Evolutionary conservation across 164 flowering plant genomes (phyloP), one percentile per base, ranked within the genome.

Genomic region (Litsea cubeba): DNA sequence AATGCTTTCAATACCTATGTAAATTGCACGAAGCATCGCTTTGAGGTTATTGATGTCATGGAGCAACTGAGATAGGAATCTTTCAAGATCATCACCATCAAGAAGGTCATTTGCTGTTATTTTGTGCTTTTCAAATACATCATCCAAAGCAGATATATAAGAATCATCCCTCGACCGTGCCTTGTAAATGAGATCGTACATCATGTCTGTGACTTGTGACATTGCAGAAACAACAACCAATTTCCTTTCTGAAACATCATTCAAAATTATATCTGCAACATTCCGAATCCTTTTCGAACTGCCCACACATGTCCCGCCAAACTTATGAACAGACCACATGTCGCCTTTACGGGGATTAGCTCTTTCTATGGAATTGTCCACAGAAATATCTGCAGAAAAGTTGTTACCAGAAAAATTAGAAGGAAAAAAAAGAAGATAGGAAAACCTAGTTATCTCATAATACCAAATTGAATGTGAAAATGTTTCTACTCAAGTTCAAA

Each of bases 261-360:
- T 81, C 17, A 88, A 66, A 54, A 96, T 82, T 49, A 94, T 81
- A 12, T 94, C 85, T 0, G 95, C 98, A 66, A 94, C 99, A 81
- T 87, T 92, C 80, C 78, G 87, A 32, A 96, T 94, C 76, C 97
- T 87, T 57, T 92, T 79, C 5, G 98, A 79, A 65, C 79, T 90
- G 69, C 97, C 98, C 75, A 96, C 89, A 82, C 99, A 96, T 15
- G 97, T 94, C 30, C 99, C 99, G 67, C 99, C 99, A 86, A 96
- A 96, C 82, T 96, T 96, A 75, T 96, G 99, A 73, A 96, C 86
- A 40, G 93, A 85, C 99, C 99, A 96, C 69, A 76, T 82, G 63
- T 90, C 91, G 20, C 97, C 99, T 82, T 87, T 88, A 0, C 87
- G 91, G 62, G 91, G 86, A 30, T 79, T 71, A 72, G 70, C 78